phyloP scores from a whole-genome alignment of 2,329 filamentous ascomycete species.

The Aspergillus brunneoviolaceus region DNA sequence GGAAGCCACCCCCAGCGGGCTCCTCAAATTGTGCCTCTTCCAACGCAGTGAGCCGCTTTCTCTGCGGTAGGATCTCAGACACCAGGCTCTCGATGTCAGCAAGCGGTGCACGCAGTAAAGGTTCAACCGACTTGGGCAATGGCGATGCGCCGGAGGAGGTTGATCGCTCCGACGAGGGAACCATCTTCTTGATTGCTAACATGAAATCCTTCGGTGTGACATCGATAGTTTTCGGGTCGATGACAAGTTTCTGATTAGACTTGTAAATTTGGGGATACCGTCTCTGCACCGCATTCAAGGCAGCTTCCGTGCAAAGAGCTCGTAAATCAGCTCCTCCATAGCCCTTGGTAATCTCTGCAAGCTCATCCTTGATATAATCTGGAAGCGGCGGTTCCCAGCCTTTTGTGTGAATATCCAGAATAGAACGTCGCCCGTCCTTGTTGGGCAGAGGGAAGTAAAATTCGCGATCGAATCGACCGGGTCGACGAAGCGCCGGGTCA shows the following conservation, averaged over 20 bases:
- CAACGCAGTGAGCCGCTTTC: slow-evolving; percentile 82
- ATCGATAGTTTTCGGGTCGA: slow-evolving; percentile 79
- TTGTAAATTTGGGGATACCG: slow-evolving; percentile 96
- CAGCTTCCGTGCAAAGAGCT: slow-evolving; percentile 92
- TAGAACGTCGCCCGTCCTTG: slow-evolving; percentile 73
- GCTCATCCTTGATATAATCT: slow-evolving; percentile 73
- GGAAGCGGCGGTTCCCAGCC: slow-evolving; percentile 81
- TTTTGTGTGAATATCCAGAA: slow-evolving; percentile 92
- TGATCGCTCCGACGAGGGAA: slow-evolving; percentile 90
- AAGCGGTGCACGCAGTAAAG: slow-evolving; percentile 73
- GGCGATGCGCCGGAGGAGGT: slow-evolving; percentile 80
- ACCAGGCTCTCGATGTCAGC: slow-evolving; percentile 66
- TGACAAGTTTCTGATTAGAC: slow-evolving; percentile 83
- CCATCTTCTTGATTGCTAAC: slow-evolving; percentile 92
- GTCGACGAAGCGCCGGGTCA: slow-evolving; percentile 88
- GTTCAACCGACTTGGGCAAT: slow-evolving; percentile 75
- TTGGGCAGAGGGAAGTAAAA: slow-evolving; percentile 97
- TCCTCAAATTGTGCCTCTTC: slow-evolving; percentile 93
- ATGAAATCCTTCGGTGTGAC: slow-evolving; percentile 95
- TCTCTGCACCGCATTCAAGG: slow-evolving; percentile 90
- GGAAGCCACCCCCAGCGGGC: slow-evolving; percentile 77
- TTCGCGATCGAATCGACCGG: slow-evolving; percentile 93
- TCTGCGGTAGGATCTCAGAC: slow-evolving; percentile 75
- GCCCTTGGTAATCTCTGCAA: slow-evolving; percentile 86
- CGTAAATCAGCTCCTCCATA: slow-evolving; percentile 95